A percentile compares a stretch with the other conserved stretches of the same genome.
Evolutionary conservation across 106 monocot genomes (phyloP).

Genomic region (Dendrobium officinale): DNA sequence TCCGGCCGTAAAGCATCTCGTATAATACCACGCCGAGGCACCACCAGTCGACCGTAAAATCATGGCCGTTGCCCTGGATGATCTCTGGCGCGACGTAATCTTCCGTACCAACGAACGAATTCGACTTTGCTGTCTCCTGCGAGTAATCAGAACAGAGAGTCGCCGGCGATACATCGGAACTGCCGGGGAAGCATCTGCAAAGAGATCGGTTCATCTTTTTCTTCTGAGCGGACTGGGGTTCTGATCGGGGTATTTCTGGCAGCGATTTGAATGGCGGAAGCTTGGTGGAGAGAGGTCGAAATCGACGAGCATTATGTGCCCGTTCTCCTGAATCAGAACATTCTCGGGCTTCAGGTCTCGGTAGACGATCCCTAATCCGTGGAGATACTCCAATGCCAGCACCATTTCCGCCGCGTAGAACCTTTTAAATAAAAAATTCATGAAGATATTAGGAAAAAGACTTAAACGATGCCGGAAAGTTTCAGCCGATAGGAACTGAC

Average conservation of each 20-base stretch:
- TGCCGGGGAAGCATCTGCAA: not conserved
- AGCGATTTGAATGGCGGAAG: conserved; percentile 13
- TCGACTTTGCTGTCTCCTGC: conserved; percentile 44
- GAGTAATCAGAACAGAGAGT: not conserved
- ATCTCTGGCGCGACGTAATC: conserved; percentile 96
- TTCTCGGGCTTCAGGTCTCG: conserved; percentile 95
- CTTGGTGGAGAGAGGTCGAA: conserved; percentile 90
- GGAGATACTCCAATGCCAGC: conserved; percentile 71
- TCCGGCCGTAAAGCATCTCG: conserved; percentile 93
- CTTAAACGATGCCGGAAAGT: not conserved
- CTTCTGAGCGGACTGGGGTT: not conserved
- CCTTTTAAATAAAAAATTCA: conserved; percentile 25
- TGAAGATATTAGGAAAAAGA: not conserved
- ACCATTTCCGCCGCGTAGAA: conserved; percentile 98
- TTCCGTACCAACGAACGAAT: conserved; percentile 97
- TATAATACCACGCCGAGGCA: conserved; percentile 83
- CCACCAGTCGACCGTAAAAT: conserved; percentile 94
- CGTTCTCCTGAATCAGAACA: conserved; percentile 72
- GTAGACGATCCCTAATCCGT: conserved; percentile 68
- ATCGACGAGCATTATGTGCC: conserved; percentile 94
- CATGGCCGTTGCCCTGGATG: conserved; percentile 71
- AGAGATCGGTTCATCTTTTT: conserved; percentile 7
- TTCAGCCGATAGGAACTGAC: not conserved
- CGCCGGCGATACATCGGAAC: conserved; percentile 31
- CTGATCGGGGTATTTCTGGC: not conserved